These are phyloP conservation scores for Panaeolus papilionaceus DNA, from an alignment of 768 basidiomycete species.

Conservation along the genomic window DNA sequence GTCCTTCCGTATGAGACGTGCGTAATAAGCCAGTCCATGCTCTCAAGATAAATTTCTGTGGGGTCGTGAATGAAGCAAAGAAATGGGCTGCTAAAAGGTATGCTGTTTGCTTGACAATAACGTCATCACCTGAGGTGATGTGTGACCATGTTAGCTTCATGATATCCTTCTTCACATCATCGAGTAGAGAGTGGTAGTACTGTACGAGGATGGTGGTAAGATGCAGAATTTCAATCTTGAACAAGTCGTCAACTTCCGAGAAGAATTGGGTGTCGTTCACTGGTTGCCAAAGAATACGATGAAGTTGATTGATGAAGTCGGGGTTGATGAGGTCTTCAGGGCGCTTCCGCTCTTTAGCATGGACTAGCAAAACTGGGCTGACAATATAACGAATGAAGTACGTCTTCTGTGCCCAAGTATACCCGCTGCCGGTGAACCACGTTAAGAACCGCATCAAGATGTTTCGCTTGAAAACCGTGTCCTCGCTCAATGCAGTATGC, in stretches of 20 bases:
- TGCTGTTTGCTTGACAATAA: constrained; percentile 91
- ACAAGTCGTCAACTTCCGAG: constrained; percentile 75
- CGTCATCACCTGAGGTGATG: constrained; percentile 79
- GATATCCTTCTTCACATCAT: constrained; percentile 87
- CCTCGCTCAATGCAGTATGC: constrained; percentile 79
- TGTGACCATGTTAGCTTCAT: constrained; percentile 94
- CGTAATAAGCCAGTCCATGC: constrained; percentile 92
- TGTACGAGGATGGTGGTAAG: constrained; percentile 90
- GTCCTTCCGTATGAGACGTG: constrained; percentile 74
- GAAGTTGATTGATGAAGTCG: constrained; percentile 73
- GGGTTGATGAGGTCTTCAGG: constrained; percentile 71
- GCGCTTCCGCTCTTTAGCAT: constrained; percentile 60
- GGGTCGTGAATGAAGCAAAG: constrained; percentile 87
- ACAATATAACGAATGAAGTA: constrained; percentile 82
- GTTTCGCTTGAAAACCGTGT: constrained; percentile 77
- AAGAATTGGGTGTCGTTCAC: constrained; percentile 63
- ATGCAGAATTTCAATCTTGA: constrained; percentile 90
- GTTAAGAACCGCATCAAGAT: constrained; percentile 84
- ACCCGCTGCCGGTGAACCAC: constrained; percentile 74
- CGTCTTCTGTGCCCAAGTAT: constrained; percentile 79
- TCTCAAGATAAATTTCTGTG: constrained; percentile 87
- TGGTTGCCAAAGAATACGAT: constrained; percentile 82
- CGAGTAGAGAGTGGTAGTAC: constrained; percentile 79
- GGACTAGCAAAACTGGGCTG: constrained; percentile 84
- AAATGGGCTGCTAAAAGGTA: constrained; percentile 92